Conservation (phyloP, 2,329 filamentous ascomycete species). For the Aspergillus oerlinghausenensis region DNA sequence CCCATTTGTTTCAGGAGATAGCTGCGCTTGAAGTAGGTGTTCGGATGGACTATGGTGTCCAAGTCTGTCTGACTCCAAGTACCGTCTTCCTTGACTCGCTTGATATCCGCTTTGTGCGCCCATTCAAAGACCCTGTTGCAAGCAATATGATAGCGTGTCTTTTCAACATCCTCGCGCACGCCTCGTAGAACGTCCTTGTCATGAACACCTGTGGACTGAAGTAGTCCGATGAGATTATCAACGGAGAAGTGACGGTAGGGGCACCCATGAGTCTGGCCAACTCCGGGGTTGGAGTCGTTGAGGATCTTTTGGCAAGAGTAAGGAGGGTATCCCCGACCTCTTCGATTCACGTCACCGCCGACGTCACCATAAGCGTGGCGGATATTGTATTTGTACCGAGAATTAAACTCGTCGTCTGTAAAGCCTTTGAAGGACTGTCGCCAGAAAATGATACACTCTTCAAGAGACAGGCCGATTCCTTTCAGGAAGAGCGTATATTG, state of each 20-base stretch:
- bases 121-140: constrained; percentile 95
- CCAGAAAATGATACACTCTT: constrained; percentile 92
- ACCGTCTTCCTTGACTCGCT: constrained; percentile 69
- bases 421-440: constrained; percentile 77
- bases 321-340: constrained; percentile 81
- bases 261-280: constrained; percentile 90
- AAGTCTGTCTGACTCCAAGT: constrained; percentile 70
- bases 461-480: constrained; percentile 85
- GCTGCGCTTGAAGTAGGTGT: constrained; percentile 95
- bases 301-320: constrained; percentile 95
- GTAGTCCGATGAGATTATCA: constrained; percentile 74
- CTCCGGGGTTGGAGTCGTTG: constrained; percentile 78
- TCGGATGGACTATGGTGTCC: constrained; percentile 94
- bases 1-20: constrained; percentile 80
- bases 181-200: constrained; percentile 73
- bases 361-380: constrained; percentile 95
- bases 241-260: constrained; percentile 88
- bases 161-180: constrained; percentile 83
- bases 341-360: constrained; percentile 81
- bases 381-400: constrained; percentile 95
- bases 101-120: constrained; percentile 73
- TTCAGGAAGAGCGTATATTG: constrained; percentile 98
- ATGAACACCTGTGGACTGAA: constrained; percentile 73
- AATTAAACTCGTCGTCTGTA: constrained; percentile 92
- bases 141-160: constrained; percentile 86